These are phyloP conservation scores for Aristolochia contorta DNA, from an alignment of 164 flowering plant genomes.

Conservation along the genomic window DNA sequence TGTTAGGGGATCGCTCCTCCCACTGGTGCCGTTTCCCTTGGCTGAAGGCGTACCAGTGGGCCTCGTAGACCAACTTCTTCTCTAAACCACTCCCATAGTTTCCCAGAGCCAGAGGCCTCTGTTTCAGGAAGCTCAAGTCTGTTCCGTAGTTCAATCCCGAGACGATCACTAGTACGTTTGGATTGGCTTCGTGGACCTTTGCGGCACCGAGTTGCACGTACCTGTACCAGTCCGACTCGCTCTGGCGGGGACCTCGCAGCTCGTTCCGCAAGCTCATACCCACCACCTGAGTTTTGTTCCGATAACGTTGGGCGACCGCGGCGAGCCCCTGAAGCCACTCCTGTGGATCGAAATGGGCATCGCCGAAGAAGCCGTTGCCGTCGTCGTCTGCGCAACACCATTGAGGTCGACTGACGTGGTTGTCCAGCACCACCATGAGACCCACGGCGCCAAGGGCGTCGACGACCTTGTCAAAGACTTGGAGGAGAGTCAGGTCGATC, in stretches of 20 bases:
- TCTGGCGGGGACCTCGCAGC: slow-evolving; percentile 30
- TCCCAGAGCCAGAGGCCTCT: slow-evolving; percentile 9
- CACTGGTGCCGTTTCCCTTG: slow-evolving; percentile 12
- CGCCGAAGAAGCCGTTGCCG: slow-evolving; percentile 42
- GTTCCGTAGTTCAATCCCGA: slow-evolving; percentile 35
- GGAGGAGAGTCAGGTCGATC: slow-evolving; percentile 14
- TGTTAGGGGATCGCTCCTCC: slow-evolving; percentile 16
- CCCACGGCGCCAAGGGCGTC: slow-evolving; percentile 14
- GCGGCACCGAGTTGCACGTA: slow-evolving; percentile 22
- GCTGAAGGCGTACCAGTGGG: slow-evolving; percentile 38
- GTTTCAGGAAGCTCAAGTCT: slow-evolving; percentile 24
- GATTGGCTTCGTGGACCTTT: slow-evolving; percentile 26
- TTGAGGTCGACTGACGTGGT: slow-evolving; percentile 30
- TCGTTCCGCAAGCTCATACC: slow-evolving; percentile 47
- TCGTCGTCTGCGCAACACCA: slow-evolving; percentile 37
- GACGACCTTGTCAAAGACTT: slow-evolving; percentile 25
- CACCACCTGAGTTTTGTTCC: slow-evolving; percentile 31
- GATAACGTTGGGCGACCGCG: slow-evolving; percentile 25
- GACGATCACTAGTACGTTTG: slow-evolving; percentile 31
- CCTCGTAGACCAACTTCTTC: slow-evolving; percentile 39
- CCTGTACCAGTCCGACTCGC: slow-evolving; percentile 20
- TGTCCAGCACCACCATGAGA: slow-evolving; percentile 34
- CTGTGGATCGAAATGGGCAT: slow-evolving; percentile 22
- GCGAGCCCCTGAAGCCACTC: slow-evolving; percentile 40
- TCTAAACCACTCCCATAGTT: no score